These are phyloP conservation scores for Scutellaria barbata DNA, from an alignment of 257 asterid species.

Conservation along the genomic window DNA sequence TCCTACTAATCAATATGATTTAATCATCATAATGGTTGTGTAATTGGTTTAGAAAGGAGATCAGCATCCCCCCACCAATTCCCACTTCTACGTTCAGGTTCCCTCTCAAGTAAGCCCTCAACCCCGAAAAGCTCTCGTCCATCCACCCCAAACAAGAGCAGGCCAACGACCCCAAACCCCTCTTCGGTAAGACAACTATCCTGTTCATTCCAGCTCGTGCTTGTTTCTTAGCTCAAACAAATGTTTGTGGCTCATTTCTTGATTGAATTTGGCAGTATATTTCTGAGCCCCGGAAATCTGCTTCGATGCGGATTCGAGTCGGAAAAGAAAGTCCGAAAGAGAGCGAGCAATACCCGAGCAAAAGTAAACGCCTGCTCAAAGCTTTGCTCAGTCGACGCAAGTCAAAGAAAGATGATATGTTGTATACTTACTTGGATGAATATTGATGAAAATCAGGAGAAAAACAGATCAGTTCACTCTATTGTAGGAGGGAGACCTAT, in stretches of 20 bases:
- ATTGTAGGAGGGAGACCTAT: conserved; percentile 6
- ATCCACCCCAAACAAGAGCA: conserved; percentile 67
- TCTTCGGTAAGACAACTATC: conserved; percentile 44
- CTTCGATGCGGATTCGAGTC: conserved; percentile 74
- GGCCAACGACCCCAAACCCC: conserved; percentile 79
- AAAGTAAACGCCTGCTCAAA: conserved; percentile 87
- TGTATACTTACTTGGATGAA: conserved; percentile 89
- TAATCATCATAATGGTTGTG: conserved; percentile 24
- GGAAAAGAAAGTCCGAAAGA: conserved; percentile 67
- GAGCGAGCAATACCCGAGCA: conserved; percentile 64
- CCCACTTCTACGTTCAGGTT: conserved; percentile 80
- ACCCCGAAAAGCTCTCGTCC: conserved; percentile 76
- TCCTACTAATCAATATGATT: background rate
- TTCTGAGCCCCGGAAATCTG: conserved; percentile 78
- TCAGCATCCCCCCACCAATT: conserved; percentile 80
- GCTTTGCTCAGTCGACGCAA: conserved; percentile 85
- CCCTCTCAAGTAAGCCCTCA: conserved; percentile 67
- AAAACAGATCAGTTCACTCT: conserved; percentile 14
- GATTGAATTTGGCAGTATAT: conserved; percentile 52
- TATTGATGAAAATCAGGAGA: conserved; percentile 44
- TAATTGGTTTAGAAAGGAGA: conserved; percentile 61
- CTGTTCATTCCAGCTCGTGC: background rate
- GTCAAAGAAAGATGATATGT: conserved; percentile 84
- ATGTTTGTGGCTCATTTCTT: conserved; percentile 11
- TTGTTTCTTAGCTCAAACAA: conserved; percentile 18